phyloP scores from a whole-genome alignment of 331 rosid species.

The Rosa hybrid region DNA sequence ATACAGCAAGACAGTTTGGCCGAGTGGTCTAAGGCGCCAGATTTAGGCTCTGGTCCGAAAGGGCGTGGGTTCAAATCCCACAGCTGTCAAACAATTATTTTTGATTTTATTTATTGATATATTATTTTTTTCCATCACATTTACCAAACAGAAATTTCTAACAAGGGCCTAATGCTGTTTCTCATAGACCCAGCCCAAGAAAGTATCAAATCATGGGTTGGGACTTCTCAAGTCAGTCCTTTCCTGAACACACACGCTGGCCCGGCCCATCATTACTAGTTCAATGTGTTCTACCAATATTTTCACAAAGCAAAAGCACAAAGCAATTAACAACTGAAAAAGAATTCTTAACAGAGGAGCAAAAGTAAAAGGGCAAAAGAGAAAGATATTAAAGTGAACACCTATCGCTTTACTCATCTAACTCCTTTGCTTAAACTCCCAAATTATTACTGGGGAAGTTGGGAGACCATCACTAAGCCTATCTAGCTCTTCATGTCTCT shows the following conservation, averaged over 20 bases:
- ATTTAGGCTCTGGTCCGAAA: constrained; percentile 88
- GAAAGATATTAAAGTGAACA: constrained; percentile 26
- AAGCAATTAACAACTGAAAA: constrained; percentile 12
- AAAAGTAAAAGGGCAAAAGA: constrained; percentile 18
- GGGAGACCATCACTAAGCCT: constrained; percentile 18
- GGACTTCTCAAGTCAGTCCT: background rate
- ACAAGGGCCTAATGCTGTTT: background rate
- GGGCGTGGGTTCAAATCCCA: constrained; percentile 99
- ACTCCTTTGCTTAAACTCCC: constrained; percentile 12
- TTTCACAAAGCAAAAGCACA: constrained; percentile 6
- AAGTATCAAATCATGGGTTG: background rate
- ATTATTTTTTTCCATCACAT: too few relatives aligned
- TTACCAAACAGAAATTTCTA: background rate
- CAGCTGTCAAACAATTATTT: constrained; percentile 60
- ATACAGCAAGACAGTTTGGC: constrained; percentile 47
- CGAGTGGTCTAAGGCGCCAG: constrained; percentile 81
- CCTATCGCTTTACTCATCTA: constrained; percentile 33
- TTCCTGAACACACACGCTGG: background rate
- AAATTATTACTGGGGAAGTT: background rate
- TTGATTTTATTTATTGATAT: background rate
- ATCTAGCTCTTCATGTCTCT: constrained; percentile 8
- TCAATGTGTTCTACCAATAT: background rate
- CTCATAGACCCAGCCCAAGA: background rate
- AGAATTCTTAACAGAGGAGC: constrained; percentile 27
- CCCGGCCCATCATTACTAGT: background rate